phyloP scores from a whole-genome alignment of 177 flowering plant species.

The Vitis hybrid region DNA sequence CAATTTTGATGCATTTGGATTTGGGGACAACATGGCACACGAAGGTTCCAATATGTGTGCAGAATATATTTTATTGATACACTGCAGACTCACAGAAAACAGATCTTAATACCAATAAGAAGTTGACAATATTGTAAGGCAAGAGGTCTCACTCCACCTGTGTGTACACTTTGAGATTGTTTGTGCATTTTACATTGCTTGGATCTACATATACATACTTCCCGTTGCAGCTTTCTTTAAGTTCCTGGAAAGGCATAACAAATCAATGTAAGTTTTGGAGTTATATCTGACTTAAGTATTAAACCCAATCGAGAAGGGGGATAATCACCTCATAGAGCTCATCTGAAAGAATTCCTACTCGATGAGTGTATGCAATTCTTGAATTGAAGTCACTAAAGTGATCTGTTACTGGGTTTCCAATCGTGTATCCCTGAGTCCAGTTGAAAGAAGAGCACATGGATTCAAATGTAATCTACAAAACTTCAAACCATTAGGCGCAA shows the following conservation, averaged over 20 bases:
- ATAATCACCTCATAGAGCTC: constrained; percentile 24
- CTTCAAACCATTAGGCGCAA: too few species aligned
- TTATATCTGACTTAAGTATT: too few species aligned
- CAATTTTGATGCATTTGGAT: neutral
- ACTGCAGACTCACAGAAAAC: neutral
- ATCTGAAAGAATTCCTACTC: constrained; percentile 32
- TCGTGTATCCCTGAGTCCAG: constrained; percentile 23
- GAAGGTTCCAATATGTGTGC: neutral
- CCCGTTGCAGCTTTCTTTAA: constrained; percentile 1
- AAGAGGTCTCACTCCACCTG: neutral
- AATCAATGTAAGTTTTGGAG: neutral
- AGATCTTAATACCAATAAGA: too few species aligned
- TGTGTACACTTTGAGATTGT: neutral
- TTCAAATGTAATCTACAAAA: too few species aligned
- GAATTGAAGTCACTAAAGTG: constrained; percentile 4
- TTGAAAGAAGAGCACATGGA: too few species aligned
- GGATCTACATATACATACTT: constrained; percentile 9
- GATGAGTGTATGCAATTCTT: constrained; percentile 24
- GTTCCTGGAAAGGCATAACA: neutral
- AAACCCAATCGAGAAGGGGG: neutral
- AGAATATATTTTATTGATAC: neutral
- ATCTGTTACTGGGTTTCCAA: constrained; percentile 30
- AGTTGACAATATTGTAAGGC: too few species aligned
- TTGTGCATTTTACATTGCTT: neutral
- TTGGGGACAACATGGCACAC: neutral